Base-by-base conservation (phyloP, 768 basidiomycete species). In the Mycena epipterygia region DNA sequence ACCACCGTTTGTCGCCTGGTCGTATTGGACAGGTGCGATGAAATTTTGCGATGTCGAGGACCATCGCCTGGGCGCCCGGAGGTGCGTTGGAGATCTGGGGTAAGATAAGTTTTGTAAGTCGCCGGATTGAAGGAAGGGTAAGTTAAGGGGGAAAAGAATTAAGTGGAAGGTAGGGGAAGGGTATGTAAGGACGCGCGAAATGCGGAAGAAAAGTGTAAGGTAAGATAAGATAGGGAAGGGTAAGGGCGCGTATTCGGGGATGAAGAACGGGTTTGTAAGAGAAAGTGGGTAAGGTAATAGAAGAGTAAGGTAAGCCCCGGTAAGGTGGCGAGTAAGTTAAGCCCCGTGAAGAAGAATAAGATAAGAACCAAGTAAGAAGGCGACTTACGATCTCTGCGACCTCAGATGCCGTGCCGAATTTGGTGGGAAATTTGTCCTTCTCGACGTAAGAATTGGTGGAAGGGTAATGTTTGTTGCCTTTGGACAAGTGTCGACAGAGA, bases 21-120 rank as follows among this genome's bases (percentile, higher is more conserved):
- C 64, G 57, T 2, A 81, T 77, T 0, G 82, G 80, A 29, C 79
- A 79, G 0, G 81, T 83, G 0, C 80, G 64, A 67, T 83, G 82
- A 41, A 81, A 83, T 51, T 80, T 80, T 6, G 72, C 74, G 32
- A 84, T 81, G 70, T 84, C 69, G 2, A 65, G 37, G 9, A 52
- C 41, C 70, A 71, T 71, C 0, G 59, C 64, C 35, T 66, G 32
- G 0, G 64, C 11, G 14, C 70, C 64, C 1, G 39, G 19, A 0
- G 64, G 70, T 1, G 70, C 70, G n/a, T 29, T 62, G 0, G 53
- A 64, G 25, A 71, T 55, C 70, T 71, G 55, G 5, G n/a, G 27
- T 30, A 32, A 33, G 25, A 21, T 25, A 33, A 27, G 60, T n/a
- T n/a, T n/a, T 13, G 30, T 46, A 25, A 39, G 49, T 80, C 1